These are phyloP conservation scores for Fusarium multiceps DNA, from an alignment of 2,329 filamentous ascomycete species.

Conservation along the genomic window DNA sequence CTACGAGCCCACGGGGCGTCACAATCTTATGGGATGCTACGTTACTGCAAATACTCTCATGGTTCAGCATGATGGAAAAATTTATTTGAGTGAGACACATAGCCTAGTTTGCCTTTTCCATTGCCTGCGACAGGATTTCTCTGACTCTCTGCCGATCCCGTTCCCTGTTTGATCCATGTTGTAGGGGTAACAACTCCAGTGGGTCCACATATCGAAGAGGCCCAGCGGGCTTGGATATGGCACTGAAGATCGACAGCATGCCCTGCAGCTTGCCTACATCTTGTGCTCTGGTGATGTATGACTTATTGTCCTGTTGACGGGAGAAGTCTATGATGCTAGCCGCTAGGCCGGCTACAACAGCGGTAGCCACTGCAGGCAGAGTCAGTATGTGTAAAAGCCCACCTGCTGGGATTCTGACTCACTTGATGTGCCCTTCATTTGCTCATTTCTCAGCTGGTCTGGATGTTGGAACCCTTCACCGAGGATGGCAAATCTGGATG, in stretches of 20 bases:
- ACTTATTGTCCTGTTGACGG: neutral
- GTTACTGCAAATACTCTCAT: accelerated
- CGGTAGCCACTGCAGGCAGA: too few species aligned
- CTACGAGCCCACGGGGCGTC: too few species aligned
- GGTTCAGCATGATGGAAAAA: too few species aligned
- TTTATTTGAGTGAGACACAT: neutral
- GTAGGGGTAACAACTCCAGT: accelerated
- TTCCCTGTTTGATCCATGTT: neutral
- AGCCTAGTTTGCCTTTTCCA: neutral
- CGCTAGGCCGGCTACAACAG: too few species aligned
- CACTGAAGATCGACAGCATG: accelerated
- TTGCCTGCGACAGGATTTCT: neutral
- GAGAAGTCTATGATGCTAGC: accelerated
- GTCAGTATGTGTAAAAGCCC: too few species aligned
- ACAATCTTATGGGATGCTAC: too few species aligned
- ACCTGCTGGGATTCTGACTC: too few species aligned
- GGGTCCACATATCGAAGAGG: neutral
- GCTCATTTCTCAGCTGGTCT: neutral
- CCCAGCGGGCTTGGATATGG: neutral
- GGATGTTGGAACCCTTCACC: neutral
- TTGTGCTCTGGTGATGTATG: accelerated
- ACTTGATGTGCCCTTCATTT: neutral
- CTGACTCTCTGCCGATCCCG: neutral
- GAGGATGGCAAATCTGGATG: neutral
- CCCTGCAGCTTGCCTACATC: neutral